Evolutionary conservation across 768 basidiomycete genomes (phyloP).

Genomic region (Mycena vulgaris): DNA sequence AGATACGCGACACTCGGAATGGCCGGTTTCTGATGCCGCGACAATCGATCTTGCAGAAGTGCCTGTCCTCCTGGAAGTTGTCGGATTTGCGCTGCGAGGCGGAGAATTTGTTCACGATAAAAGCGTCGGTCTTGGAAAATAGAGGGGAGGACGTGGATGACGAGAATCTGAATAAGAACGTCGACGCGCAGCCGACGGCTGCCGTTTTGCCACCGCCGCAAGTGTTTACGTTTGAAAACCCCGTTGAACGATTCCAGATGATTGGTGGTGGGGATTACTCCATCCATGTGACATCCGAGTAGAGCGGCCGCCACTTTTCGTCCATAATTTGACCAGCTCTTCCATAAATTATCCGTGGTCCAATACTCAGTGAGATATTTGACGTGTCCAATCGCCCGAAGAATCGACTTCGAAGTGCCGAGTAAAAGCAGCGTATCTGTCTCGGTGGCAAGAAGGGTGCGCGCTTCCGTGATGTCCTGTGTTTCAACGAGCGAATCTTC

Average conservation of each 20-base stretch:
- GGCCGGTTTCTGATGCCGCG: not conserved
- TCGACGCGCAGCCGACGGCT: conserved; percentile 47
- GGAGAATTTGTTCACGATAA: not conserved
- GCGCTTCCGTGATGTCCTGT: not conserved
- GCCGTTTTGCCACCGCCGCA: conserved; percentile 44
- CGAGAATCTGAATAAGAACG: conserved; percentile 39
- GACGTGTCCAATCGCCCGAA: conserved; percentile 38
- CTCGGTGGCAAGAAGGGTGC: not conserved
- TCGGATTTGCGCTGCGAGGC: conserved; percentile 7
- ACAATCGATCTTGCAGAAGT: not conserved
- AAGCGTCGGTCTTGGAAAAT: conserved; percentile 33
- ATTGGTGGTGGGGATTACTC: conserved; percentile 55
- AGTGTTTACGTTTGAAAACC: conserved; percentile 49
- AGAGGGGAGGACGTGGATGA: conserved; percentile 34
- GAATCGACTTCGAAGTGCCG: no score
- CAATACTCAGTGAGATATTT: conserved; percentile 44
- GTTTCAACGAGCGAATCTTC: conserved; percentile 3
- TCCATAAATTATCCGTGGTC: conserved; percentile 48
- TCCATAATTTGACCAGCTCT: conserved; percentile 50
- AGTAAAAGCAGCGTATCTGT: not conserved
- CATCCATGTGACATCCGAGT: conserved; percentile 41
- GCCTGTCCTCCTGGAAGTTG: not conserved
- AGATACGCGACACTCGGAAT: conserved; percentile 15
- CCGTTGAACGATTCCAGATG: conserved; percentile 59
- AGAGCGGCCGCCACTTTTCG: conserved; percentile 43